These are phyloP conservation scores for Populus tremula DNA, from an alignment of 345 rosid genomes.

Conservation along the genomic window DNA sequence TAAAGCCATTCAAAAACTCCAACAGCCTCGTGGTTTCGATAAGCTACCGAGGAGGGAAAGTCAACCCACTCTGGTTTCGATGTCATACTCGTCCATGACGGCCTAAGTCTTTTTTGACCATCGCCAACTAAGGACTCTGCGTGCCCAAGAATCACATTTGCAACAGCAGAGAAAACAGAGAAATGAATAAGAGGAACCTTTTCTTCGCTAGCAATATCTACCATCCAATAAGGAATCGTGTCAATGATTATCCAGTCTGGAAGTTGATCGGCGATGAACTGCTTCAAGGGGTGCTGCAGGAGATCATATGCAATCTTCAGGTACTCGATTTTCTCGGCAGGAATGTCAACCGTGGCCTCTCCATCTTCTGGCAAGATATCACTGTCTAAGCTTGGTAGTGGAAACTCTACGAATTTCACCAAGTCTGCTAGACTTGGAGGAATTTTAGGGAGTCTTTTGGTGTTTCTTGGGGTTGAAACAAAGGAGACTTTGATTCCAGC, in stretches of 20 bases:
- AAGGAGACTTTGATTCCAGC: constrained; percentile 23
- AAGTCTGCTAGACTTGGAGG: constrained; percentile 13
- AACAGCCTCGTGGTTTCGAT: constrained; percentile 1
- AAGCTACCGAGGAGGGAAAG: constrained; percentile 17
- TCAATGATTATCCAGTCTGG: constrained; percentile 38
- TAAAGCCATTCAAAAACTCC: neutral
- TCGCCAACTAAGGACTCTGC: constrained; percentile 10
- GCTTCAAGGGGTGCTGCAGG: constrained; percentile 23
- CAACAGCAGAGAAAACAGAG: constrained; percentile 12
- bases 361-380: constrained; percentile 14
- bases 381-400: constrained; percentile 17
- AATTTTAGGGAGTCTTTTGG: constrained; percentile 24
- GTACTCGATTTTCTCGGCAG: constrained; percentile 13
- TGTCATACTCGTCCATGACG: constrained; percentile 16
- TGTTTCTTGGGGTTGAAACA: constrained; percentile 21
- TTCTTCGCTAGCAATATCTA: constrained; percentile 14
- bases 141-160: neutral
- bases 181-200: constrained; percentile 19
- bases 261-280: neutral
- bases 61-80: constrained; percentile 21
- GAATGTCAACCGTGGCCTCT: constrained; percentile 42
- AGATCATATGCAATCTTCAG: constrained; percentile 33
- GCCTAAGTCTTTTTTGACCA: neutral
- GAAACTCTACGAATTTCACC: constrained; percentile 12
- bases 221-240: constrained; percentile 16